A percentile compares a stretch with the other conserved stretches of the same genome.
Conservation (phyloP, 768 basidiomycete genomes). For the Psilocybe cyanescens region DNA sequence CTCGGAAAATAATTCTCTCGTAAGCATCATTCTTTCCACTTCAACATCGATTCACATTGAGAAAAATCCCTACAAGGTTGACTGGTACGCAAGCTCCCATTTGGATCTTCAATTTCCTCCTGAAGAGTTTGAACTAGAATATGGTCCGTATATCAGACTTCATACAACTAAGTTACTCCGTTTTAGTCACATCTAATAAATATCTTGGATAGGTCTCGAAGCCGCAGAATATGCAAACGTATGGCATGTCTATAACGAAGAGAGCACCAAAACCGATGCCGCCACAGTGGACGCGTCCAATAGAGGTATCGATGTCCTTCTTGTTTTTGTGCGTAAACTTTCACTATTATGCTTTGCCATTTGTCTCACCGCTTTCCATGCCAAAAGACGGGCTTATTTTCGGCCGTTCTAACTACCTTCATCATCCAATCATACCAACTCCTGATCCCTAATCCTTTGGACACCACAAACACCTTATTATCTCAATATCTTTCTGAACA, state of each 20-base stretch:
- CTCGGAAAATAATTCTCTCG: no score
- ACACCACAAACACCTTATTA: slow-evolving; percentile 36
- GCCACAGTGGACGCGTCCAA: slow-evolving; percentile 38
- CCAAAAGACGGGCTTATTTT: slow-evolving; percentile 41
- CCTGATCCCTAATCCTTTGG: slow-evolving; percentile 31
- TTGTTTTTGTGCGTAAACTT: slow-evolving; percentile 41
- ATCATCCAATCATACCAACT: slow-evolving; percentile 42
- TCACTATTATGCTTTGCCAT: no score
- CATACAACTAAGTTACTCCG: background rate
- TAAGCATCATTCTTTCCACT: no score
- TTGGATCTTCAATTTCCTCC: background rate
- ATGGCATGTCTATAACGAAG: slow-evolving; percentile 43
- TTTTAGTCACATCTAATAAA: background rate
- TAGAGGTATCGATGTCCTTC: slow-evolving; percentile 40
- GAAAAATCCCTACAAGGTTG: no score
- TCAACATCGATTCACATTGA: no score
- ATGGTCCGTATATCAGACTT: background rate
- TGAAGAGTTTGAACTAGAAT: background rate
- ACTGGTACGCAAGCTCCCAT: no score
- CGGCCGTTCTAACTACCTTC: slow-evolving; percentile 44
- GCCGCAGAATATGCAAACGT: slow-evolving; percentile 33
- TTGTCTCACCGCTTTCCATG: background rate
- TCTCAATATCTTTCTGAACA: slow-evolving; percentile 22
- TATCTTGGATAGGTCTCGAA: slow-evolving; percentile 32
- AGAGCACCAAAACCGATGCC: slow-evolving; percentile 35